Conservation (phyloP, 176 grass and related monocot species). For the bread wheat (Triticum aestivum) region IWGSC_CS_RefSeq_v2.1 NC_057799.1:473762996-473763495, state of each 20-base stretch:
- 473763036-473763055: background rate
- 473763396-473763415: background rate
- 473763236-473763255: constrained; percentile 28
- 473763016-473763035: no score
- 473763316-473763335: constrained; percentile 18
- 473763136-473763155: background rate
- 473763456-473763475: constrained; percentile 1
- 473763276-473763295: background rate
- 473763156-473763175: constrained; percentile 1
- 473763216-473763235: constrained; percentile 2
- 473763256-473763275: background rate
- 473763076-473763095: background rate
- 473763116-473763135: background rate
- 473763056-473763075: background rate
- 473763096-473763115: background rate
- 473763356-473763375: background rate
- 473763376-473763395: background rate
- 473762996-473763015: no score
- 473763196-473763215: constrained; percentile 2
- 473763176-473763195: background rate
- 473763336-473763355: constrained; percentile 24
- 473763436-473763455: background rate
- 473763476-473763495: background rate
- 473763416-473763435: background rate
- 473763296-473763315: background rate